Conservation (phyloP, 169 alveolate species). For the Cryptosporidium ubiquitum region DNA sequence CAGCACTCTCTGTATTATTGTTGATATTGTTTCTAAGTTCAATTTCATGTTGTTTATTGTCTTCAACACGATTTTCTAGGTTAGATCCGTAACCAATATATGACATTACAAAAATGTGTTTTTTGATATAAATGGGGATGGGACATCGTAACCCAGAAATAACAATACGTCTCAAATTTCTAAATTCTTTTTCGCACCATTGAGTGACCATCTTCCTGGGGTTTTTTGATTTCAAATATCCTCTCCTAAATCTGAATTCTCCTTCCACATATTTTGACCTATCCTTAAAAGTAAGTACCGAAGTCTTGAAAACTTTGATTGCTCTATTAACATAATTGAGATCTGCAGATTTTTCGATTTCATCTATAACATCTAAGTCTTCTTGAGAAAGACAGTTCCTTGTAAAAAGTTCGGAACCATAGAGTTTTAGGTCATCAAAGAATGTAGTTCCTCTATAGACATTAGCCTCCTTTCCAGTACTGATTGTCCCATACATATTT, state of each 20-base stretch:
- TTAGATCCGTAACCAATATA: slow-evolving; percentile 56
- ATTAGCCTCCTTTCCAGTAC: slow-evolving; percentile 98
- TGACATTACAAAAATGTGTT: slow-evolving; percentile 97
- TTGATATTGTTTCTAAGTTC: not conserved
- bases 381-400: slow-evolving; percentile 75
- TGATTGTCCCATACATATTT: slow-evolving; percentile 94
- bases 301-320: slow-evolving; percentile 97
- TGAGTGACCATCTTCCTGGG: slow-evolving; percentile 99
- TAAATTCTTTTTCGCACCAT: slow-evolving; percentile 99
- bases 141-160: slow-evolving; percentile 93
- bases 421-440: slow-evolving; percentile 41
- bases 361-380: slow-evolving; percentile 70
- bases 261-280: slow-evolving; percentile 98
- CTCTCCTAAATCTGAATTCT: slow-evolving; percentile 97
- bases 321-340: slow-evolving; percentile 88
- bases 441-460: slow-evolving; percentile 89
- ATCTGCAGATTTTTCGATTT: slow-evolving; percentile 49
- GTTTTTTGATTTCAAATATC: slow-evolving; percentile 91
- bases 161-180: slow-evolving; percentile 94
- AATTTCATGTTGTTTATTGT: not conserved
- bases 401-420: slow-evolving; percentile 54
- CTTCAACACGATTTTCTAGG: not conserved
- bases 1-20: slow-evolving; percentile 79
- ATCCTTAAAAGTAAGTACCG: slow-evolving; percentile 97
- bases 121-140: slow-evolving; percentile 92